Evolutionary conservation across 345 rosid species (phyloP).

Genomic region (Gossypium stocksii): DNA sequence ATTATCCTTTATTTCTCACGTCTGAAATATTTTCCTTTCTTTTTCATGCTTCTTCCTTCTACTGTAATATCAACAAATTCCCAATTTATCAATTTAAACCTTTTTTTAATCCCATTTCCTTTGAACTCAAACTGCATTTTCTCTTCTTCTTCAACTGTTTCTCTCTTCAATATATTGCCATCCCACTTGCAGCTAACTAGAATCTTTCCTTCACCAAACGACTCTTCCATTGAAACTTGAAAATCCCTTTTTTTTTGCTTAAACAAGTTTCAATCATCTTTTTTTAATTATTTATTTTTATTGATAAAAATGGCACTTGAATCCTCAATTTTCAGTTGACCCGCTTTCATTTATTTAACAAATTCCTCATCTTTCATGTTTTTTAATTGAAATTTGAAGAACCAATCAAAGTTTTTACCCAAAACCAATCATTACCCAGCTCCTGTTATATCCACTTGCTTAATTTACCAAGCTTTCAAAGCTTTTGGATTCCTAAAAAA

Average conservation of each 20-base stretch:
- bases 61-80: too few species aligned
- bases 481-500: not conserved
- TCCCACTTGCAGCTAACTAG: slow-evolving; percentile 10
- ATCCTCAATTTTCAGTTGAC: slow-evolving; percentile 9
- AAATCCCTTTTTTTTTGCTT: not conserved
- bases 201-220: too few species aligned
- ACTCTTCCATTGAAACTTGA: not conserved
- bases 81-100: too few species aligned
- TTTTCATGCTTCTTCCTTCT: too few species aligned
- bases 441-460: not conserved
- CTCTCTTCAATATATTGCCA: not conserved
- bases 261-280: not conserved
- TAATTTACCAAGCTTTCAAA: not conserved
- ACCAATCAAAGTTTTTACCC: slow-evolving; percentile 11
- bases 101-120: too few species aligned
- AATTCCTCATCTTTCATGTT: slow-evolving; percentile 7
- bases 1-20: too few species aligned
- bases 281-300: not conserved
- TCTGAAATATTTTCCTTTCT: too few species aligned
- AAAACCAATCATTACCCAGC: slow-evolving; percentile 3
- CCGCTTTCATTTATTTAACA: slow-evolving; percentile 1
- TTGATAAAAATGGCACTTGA: slow-evolving; percentile 11
- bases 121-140: too few species aligned
- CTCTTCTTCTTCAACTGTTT: too few species aligned
- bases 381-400: slow-evolving; percentile 6